Base-by-base conservation (phyloP, 2,329 filamentous ascomycete species). In the Aspergillus persii region DNA sequence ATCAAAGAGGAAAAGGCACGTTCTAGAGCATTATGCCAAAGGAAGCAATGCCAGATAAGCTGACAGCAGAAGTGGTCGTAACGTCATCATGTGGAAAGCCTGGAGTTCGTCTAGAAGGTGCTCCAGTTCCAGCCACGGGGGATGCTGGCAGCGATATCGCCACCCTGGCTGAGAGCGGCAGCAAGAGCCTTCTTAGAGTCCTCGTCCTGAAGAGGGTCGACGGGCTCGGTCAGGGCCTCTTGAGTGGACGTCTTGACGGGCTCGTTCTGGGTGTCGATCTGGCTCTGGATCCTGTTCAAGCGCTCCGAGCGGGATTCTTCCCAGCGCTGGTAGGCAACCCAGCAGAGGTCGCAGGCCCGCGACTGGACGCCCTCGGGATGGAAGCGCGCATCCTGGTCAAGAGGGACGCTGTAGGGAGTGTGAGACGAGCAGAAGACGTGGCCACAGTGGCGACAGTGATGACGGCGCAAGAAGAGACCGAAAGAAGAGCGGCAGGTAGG, bases 381-480 rank as follows among this genome's bases (percentile, higher is more conserved):
- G 74, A 87, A 87, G 57, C 83, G 81, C 15, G 86, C 86, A 58
- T 86, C 78, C 72, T 88, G 86, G 67, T 88, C 85, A 15, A 89
- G 82, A 7, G 83, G 84, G 9, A 88, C 83, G 52, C 76, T 74
- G 68, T 82, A 78, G 50, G 79, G 76, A 53, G 82, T 83, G 75
- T 89, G 86, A 36, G 81, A 77, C 60, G 81, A 80, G 75, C 86
- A 89, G 70, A 87, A 88, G 67, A 89, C 83, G 66, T 86, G 83
- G 48, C 86, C 86, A 66, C 86, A 89, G 66, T 86, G 85, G 59
- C 86, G 83, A 73, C 86, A 89, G 74, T 89, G 86, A 68, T 89
- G 86, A 59, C 85, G 84, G 53, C 86, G 84, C 53, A 83, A 79
- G 74, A 86, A 85, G 68, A 87, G 79, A 49, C 83, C 81, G 69